Evolutionary conservation across 2,329 filamentous ascomycete genomes (phyloP), one percentile per base, ranked within the genome.

Genomic region (Phaeoacremonium minimum): DNA sequence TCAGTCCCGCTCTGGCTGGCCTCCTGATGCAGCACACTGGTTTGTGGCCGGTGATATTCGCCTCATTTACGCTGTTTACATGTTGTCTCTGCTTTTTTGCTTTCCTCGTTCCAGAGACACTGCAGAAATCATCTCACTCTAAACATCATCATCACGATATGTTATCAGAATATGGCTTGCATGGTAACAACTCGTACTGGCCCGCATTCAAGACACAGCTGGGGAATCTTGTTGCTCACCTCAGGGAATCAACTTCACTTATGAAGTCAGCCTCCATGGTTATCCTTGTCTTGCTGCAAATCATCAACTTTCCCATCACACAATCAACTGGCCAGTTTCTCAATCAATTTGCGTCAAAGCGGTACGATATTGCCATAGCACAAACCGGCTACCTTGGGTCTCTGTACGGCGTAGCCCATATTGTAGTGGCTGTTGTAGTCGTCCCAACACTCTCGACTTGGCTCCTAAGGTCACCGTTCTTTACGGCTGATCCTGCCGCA

Each of bases 321-420:
- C 14, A 14, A 12, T 33, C 33, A 7, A 30, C 36, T 5, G 18
- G 33, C 12, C 37, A 42, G 15, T 47, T 49, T 40, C 42, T 59
- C 45, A 47, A 47, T 7, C 53, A 56, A 33, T 59, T 57, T 37
- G 35, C 53, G 14, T 58, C 56, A 8, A 56, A 52, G 41, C 46
- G 56, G 4, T 58, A 56, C 38, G 29, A 34, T 17, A 50, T 57
- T 18, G 42, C 43, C 14, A 48, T 59, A 11, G 40, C 44, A 15
- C 40, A 51, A 28, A 55, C 51, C 8, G 56, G 56, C n/a, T 59
- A 59, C 35, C 41, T 59, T 11, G 53, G 57, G 37, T 45, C 51
- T 6, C 40, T 36, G 2, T 57, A 51, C 15, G 55, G 56, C 14
- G 28, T 50, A 13, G 48, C 42, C 3, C 50, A 55, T 26, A 36